Percentiles rank a stretch among this genome's conserved stretches.
phyloP scores from a whole-genome alignment of 352 stramenopile genomes.

The Pilasporangium apinafurcum region DNA sequence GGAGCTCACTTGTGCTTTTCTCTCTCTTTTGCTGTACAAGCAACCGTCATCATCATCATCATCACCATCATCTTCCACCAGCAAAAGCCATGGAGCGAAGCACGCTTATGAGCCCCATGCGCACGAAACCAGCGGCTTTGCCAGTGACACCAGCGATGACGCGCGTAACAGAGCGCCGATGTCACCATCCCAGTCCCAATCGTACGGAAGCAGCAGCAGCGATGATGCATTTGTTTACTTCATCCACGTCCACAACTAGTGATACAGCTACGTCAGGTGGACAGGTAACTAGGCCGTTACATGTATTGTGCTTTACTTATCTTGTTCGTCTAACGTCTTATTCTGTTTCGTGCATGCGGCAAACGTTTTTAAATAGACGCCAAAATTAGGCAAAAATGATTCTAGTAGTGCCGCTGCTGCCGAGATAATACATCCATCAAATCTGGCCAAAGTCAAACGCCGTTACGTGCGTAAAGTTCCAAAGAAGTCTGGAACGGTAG shows the following conservation, averaged over 20 bases:
- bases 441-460: conserved; percentile 56
- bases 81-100: conserved; percentile 16
- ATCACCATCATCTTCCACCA: background rate
- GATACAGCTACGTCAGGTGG: background rate
- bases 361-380: conserved; percentile 7
- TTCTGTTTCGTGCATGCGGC: background rate
- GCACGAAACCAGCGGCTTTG: conserved; percentile 7
- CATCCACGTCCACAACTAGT: conserved; percentile 11
- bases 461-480: conserved; percentile 53
- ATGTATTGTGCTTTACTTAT: background rate
- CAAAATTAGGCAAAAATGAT: conserved; percentile 7
- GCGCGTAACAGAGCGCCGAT: conserved; percentile 13
- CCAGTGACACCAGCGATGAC: background rate
- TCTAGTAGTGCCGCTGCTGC: too few species aligned
- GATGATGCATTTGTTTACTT: conserved; percentile 75
- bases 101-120: conserved; percentile 38
- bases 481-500: conserved; percentile 36
- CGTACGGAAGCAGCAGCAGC: conserved; percentile 66
- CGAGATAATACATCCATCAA: too few species aligned
- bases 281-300: too few species aligned
- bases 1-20: conserved; percentile 1
- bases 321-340: background rate
- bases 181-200: conserved; percentile 71
- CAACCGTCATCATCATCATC: background rate
- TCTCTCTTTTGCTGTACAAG: background rate